Evolutionary conservation across 768 basidiomycete genomes (phyloP).

Genomic region (Suillus alpinus): DNA sequence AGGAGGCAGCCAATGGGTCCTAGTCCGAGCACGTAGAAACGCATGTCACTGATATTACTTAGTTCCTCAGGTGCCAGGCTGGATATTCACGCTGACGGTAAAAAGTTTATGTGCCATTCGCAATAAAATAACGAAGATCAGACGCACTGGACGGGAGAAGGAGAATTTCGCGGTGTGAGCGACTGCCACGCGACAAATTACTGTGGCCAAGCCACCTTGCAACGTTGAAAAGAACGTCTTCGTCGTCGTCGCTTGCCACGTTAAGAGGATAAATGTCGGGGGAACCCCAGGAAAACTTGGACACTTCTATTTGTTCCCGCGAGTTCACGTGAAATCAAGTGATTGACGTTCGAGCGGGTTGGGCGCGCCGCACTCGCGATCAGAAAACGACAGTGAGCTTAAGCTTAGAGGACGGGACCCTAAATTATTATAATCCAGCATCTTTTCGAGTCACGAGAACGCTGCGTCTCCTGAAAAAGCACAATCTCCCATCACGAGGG

Average conservation of each 20-base stretch:
- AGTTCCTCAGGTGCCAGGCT: background rate
- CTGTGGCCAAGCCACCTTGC: background rate
- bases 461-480: background rate
- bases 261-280: background rate
- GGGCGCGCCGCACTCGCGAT: background rate
- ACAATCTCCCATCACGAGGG: constrained; percentile 3
- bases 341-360: no score
- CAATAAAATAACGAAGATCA: background rate
- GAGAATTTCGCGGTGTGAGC: background rate
- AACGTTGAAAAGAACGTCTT: background rate
- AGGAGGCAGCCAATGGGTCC: constrained; percentile 84
- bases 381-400: constrained; percentile 1
- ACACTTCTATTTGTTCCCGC: background rate
- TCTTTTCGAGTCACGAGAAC: constrained; percentile 10
- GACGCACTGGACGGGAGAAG: constrained; percentile 8
- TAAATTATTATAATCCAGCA: constrained; percentile 4
- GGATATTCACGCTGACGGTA: constrained; percentile 1
- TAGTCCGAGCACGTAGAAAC: constrained; percentile 73
- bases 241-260: background rate
- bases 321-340: background rate
- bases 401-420: background rate
- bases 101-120: constrained; percentile 5
- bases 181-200: background rate
- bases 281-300: background rate
- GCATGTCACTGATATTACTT: constrained; percentile 44